phyloP scores from a whole-genome alignment of 306 rosid genomes.

The Pachyrhizus erosus region DNA sequence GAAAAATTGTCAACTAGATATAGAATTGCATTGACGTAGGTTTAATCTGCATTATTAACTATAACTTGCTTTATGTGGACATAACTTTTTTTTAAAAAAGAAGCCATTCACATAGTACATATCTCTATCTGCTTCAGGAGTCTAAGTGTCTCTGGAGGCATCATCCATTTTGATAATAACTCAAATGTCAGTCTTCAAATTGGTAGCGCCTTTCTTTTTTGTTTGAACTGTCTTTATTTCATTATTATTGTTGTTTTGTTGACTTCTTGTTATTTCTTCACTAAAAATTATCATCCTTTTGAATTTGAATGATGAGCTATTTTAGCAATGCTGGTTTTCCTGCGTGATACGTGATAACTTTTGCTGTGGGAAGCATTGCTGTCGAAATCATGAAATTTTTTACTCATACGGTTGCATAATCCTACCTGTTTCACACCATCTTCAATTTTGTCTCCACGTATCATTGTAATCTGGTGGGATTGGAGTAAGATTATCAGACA shows the following conservation, averaged over 20 bases:
- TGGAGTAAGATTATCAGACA: background rate
- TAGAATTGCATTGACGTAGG: background rate
- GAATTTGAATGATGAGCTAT: background rate
- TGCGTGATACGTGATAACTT: conserved; percentile 5
- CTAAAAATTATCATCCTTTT: background rate
- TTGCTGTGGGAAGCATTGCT: background rate
- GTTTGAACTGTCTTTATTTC: conserved; percentile 2
- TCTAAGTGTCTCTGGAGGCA: background rate
- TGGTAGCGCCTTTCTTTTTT: background rate
- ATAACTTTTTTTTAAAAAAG: background rate
- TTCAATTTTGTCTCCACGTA: background rate
- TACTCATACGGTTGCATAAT: background rate
- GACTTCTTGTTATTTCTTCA: background rate
- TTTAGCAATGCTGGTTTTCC: background rate
- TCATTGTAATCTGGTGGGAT: background rate
- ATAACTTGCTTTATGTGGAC: background rate
- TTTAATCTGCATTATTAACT: background rate
- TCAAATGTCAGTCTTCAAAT: conserved; percentile 32
- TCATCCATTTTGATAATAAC: conserved; percentile 16
- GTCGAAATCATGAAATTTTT: background rate
- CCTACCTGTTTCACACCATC: background rate
- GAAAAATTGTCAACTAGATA: background rate
- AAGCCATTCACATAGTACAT: background rate
- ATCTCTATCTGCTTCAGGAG: background rate
- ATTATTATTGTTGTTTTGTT: background rate